Evolutionary conservation across 768 basidiomycete genomes (phyloP).

Genomic region (Phanerochaete sordida): DNA sequence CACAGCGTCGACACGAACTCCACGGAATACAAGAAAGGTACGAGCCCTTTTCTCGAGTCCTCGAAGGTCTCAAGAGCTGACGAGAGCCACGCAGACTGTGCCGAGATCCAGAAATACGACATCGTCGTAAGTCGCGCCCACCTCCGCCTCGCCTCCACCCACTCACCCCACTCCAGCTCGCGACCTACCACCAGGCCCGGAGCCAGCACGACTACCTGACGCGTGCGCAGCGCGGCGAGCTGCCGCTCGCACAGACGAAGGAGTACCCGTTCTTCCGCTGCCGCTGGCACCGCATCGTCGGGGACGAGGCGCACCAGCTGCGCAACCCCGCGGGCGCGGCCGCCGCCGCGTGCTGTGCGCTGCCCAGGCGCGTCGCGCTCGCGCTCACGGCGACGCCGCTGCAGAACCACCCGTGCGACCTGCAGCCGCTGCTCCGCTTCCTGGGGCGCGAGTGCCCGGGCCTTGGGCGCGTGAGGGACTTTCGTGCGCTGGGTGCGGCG

Average conservation of each 20-base stretch:
- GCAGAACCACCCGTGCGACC: constrained; percentile 9
- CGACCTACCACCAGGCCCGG: neutral
- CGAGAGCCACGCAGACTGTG: neutral
- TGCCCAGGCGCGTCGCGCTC: neutral
- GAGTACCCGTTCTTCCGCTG: neutral
- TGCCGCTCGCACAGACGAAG: neutral
- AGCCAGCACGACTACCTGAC: neutral
- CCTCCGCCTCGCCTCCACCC: neutral
- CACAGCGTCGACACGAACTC: neutral
- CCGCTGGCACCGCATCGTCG: neutral
- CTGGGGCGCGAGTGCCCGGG: neutral
- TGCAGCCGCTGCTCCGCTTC: neutral
- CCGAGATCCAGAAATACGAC: neutral
- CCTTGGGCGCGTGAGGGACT: neutral
- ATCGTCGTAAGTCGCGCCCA: neutral
- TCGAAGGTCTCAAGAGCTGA: neutral
- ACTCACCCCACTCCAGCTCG: neutral
- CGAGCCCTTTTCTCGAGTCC: neutral
- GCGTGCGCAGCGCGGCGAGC: neutral
- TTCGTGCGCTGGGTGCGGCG: neutral
- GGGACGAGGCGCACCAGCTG: constrained; percentile 9
- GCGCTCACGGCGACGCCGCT: constrained; percentile 8
- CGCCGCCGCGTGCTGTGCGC: neutral
- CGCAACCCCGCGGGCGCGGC: neutral
- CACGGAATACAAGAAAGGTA: neutral